Percentiles rank a stretch among this genome's conserved stretches.
Conservation (phyloP, 768 basidiomycete genomes). For the Russula compacta region DNA sequence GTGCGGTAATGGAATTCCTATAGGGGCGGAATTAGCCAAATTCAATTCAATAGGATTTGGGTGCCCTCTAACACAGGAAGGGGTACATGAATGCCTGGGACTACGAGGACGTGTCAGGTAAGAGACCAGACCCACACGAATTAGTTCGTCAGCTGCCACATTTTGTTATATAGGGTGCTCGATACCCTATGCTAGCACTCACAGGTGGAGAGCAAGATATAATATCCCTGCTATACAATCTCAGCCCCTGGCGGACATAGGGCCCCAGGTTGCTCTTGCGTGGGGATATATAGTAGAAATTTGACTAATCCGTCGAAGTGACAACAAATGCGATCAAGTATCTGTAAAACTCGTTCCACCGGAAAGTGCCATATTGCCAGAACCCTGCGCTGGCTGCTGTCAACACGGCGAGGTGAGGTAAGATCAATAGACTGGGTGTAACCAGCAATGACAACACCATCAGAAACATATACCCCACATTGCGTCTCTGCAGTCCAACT, state of each 20-base stretch:
- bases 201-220: background rate
- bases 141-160: background rate
- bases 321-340: background rate
- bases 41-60: background rate
- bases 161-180: background rate
- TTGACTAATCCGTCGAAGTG: background rate
- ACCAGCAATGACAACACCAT: background rate
- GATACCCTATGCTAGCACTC: background rate
- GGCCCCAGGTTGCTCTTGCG: background rate
- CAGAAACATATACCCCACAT: background rate
- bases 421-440: background rate
- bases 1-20: background rate
- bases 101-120: background rate
- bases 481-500: slow-evolving; percentile 2
- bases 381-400: background rate
- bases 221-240: background rate
- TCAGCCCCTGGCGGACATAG: background rate
- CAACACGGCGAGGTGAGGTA: too few species aligned
- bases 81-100: background rate
- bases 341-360: background rate
- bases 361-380: background rate
- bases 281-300: background rate
- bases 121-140: background rate
- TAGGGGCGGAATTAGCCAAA: background rate
- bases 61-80: background rate